Conservation (phyloP, 2,329 filamentous ascomycete genomes). For the Pseudogymnoascus sp. region DNA sequence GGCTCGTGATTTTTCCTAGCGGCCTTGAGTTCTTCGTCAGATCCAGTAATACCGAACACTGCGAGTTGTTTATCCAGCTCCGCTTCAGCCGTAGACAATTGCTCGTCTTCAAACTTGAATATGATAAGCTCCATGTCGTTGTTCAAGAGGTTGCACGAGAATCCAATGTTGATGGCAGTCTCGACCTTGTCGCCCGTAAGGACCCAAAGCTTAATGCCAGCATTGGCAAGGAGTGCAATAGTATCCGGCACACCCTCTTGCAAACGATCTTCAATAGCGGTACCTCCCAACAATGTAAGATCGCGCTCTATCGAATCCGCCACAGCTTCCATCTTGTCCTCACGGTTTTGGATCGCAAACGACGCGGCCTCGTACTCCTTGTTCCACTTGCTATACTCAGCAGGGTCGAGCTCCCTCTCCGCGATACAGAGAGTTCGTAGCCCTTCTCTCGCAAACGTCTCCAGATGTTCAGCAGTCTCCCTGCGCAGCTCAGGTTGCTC, state of each 20-base stretch:
- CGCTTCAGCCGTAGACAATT: slow-evolving; percentile 47
- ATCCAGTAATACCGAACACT: slow-evolving; percentile 71
- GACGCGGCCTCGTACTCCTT: slow-evolving; percentile 82
- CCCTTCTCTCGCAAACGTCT: slow-evolving; percentile 94
- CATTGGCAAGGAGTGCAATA: slow-evolving; percentile 80
- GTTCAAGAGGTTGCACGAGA: slow-evolving; percentile 93
- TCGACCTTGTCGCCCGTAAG: slow-evolving; percentile 97
- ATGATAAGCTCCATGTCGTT: slow-evolving; percentile 97
- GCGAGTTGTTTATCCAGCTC: slow-evolving; percentile 68
- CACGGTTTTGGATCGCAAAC: slow-evolving; percentile 72
- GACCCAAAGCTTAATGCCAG: slow-evolving; percentile 98
- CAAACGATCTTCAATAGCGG: slow-evolving; percentile 91
- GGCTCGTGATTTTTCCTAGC: slow-evolving; percentile 80
- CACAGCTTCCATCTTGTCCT: slow-evolving; percentile 85
- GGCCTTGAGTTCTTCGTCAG: slow-evolving; percentile 71
- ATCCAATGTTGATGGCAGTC: slow-evolving; percentile 98
- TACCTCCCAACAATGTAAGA: slow-evolving; percentile 79
- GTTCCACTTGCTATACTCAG: slow-evolving; percentile 79
- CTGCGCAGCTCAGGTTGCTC: slow-evolving; percentile 78
- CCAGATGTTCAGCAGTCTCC: slow-evolving; percentile 86
- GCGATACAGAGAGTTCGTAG: slow-evolving; percentile 92
- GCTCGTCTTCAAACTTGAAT: slow-evolving; percentile 74
- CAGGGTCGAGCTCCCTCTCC: slow-evolving; percentile 68
- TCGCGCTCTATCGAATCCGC: slow-evolving; percentile 88
- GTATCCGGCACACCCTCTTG: slow-evolving; percentile 97